Evolutionary conservation across 805 yeast species (phyloP).

Genomic region (Pichia sporocuriosa): DNA sequence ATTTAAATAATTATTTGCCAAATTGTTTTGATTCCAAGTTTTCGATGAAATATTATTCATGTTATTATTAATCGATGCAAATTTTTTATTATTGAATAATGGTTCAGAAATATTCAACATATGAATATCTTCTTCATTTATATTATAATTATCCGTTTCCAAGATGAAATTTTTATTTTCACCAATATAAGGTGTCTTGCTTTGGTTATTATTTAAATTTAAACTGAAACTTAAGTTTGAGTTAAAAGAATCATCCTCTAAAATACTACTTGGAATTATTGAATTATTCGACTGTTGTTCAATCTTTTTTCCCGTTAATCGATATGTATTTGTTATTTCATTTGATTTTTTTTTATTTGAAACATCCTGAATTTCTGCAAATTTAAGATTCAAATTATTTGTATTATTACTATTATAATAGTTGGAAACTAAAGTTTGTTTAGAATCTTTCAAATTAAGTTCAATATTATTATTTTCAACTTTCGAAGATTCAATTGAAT

Average conservation of each 20-base stretch:
- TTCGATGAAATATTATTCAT: constrained; percentile 2
- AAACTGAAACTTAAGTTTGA: too few species aligned
- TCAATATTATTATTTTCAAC: too few species aligned
- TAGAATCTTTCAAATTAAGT: constrained; percentile 8
- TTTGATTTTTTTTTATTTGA: background rate
- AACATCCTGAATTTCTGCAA: background rate
- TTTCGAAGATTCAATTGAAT: background rate
- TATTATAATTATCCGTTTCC: too few species aligned
- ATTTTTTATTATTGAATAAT: background rate
- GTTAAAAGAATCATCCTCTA: too few species aligned
- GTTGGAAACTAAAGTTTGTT: constrained; percentile 9
- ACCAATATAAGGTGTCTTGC: too few species aligned
- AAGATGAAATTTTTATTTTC: background rate
- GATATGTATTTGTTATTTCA: background rate
- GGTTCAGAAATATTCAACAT: constrained; percentile 9
- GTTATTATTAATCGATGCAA: background rate
- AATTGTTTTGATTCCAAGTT: constrained; percentile 3
- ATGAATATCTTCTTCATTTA: background rate
- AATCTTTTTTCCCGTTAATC: background rate
- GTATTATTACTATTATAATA: background rate
- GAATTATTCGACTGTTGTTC: background rate
- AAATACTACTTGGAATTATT: background rate
- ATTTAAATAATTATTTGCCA: too few species aligned
- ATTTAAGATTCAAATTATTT: background rate
- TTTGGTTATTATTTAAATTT: too few species aligned